Evolutionary conservation across 2,329 filamentous ascomycete species (phyloP).

Genomic region (Zymoseptoria pseudotritici): DNA sequence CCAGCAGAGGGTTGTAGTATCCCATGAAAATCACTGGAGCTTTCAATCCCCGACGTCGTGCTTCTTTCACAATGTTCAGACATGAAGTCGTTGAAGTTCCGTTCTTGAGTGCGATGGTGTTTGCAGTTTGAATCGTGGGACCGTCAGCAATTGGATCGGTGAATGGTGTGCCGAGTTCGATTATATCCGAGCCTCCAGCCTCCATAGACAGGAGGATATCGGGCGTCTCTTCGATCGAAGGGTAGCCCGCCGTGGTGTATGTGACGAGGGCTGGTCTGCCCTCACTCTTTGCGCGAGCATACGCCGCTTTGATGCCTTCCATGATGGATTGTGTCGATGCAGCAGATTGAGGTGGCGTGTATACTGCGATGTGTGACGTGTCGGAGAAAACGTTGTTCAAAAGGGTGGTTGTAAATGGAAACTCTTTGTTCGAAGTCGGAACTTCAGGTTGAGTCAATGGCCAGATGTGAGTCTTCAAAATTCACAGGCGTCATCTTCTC

Average conservation of each 20-base stretch:
- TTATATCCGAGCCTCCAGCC: constrained; percentile 86
- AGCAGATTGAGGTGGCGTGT: neutral
- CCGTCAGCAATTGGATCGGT: constrained; percentile 98
- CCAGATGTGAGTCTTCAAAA: neutral
- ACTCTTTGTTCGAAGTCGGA: neutral
- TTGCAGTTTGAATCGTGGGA: constrained; percentile 91
- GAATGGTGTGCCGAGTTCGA: constrained; percentile 93
- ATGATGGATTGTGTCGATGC: constrained; percentile 24
- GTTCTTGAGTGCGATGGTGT: constrained; percentile 80
- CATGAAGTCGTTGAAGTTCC: constrained; percentile 75
- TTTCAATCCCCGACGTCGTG: constrained; percentile 67
- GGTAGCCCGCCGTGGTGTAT: constrained; percentile 93
- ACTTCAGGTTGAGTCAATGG: neutral
- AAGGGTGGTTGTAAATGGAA: neutral
- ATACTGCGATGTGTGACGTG: neutral
- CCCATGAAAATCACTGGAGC: constrained; percentile 91
- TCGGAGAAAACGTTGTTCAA: neutral
- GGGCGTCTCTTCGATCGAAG: constrained; percentile 71
- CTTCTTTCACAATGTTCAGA: constrained; percentile 75
- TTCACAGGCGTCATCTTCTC: neutral
- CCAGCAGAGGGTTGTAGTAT: constrained; percentile 94
- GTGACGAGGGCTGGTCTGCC: constrained; percentile 70
- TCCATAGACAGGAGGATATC: constrained; percentile 84
- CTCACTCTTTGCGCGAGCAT: constrained; percentile 45
- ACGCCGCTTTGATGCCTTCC: constrained; percentile 45